Percentiles rank a stretch among this genome's conserved stretches.
Conservation (phyloP, 2,329 filamentous ascomycete species). For the Diaporthe australafricana region DNA sequence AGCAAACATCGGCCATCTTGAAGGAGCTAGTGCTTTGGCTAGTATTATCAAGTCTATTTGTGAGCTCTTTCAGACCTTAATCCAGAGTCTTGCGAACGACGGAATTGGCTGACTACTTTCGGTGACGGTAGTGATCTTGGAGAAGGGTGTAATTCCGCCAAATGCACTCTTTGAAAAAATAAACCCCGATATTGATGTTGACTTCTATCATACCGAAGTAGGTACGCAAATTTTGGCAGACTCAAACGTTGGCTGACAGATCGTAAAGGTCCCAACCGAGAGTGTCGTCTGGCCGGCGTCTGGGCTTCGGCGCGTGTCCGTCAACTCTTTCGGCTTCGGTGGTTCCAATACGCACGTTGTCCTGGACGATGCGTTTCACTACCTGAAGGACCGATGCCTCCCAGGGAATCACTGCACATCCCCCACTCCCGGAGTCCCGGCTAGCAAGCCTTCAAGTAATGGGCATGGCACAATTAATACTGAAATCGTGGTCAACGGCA, state of each 20-base stretch:
- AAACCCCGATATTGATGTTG: conserved; percentile 36
- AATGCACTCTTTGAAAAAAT: conserved; percentile 36
- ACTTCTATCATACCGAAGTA: conserved; percentile 15
- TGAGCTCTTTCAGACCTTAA: background rate
- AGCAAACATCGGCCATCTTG: conserved; percentile 41
- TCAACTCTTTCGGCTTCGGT: conserved; percentile 17
- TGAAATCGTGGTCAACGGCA: background rate
- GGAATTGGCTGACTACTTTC: background rate
- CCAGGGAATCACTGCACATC: background rate
- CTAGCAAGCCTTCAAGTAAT: background rate
- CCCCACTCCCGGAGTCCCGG: background rate
- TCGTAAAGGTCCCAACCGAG: background rate
- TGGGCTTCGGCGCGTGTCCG: conserved; percentile 9
- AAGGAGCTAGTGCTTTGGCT: conserved; percentile 38
- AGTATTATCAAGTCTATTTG: conserved; percentile 40
- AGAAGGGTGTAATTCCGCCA: conserved; percentile 39
- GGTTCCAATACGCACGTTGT: conserved; percentile 22
- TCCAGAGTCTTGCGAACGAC: background rate
- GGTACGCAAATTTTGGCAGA: background rate
- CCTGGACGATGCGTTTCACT: conserved; percentile 26
- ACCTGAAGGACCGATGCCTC: background rate
- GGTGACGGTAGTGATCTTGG: conserved; percentile 27
- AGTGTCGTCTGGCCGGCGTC: conserved; percentile 3
- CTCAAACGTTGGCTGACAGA: background rate
- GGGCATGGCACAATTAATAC: background rate